Evolutionary conservation across 441 rosid genomes (phyloP), one percentile per base, ranked within the genome.

Genomic region (Aquilaria agallochum): DNA sequence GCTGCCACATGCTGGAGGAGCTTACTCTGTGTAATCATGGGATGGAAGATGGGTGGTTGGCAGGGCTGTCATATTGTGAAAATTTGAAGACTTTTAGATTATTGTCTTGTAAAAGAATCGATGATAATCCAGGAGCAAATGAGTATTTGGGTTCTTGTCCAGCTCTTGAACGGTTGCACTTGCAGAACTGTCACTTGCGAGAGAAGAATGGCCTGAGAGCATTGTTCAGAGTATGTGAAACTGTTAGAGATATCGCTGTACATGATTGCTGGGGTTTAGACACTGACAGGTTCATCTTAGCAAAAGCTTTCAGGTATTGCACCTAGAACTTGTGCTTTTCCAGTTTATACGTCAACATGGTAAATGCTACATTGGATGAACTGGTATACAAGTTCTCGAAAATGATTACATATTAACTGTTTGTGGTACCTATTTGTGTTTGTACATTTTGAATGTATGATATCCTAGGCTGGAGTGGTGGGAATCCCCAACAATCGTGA

Each of bases 11-110:
- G 77, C 80, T 87, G 51, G 89, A 85, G 30, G 87, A 87, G 45
- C 61, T 87, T 55, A 74, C 69, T 3, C 65, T 87, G 61, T 76
- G 62, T 63, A 80, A 83, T 54, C 87, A 87, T 62, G 69, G 82
- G 63, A 87, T 87, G 91, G 91, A 85, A 56, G 77, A 64, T 65
- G 95, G 95, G n/a, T 87, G 91, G 95, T 62, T 87, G 64, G 86
- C 87, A 4, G 91, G 80, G 27, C 79, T 87, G 54, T 72, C 84
- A 0, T 87, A 72, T 52, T 83, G 85, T 50, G 80, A 80, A 68
- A 83, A 78, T 56, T 60, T 87, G 75, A 87, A 87, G 77, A 85
- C 74, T 7, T 60, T 87, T 78, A 80, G 61, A 59, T 68, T 85
- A 27, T 64, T 58, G 53, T 85, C 84, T 0, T 85, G 91, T 48